Conservation (phyloP, 345 rosid species). For the Microcos paniculata region DNA sequence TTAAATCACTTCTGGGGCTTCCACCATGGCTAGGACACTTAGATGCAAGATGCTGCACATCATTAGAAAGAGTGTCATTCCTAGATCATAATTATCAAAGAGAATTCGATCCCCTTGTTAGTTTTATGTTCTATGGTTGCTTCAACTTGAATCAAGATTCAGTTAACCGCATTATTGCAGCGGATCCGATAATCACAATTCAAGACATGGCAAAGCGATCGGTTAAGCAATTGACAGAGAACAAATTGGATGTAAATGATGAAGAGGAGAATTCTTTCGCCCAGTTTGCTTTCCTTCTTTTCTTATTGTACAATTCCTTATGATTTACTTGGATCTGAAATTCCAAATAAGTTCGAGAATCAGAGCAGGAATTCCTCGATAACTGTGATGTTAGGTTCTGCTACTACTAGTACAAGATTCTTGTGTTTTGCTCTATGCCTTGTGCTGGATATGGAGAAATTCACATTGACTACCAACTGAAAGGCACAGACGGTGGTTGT, state of each 20-base stretch:
- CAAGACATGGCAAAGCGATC: background rate
- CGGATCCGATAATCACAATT: background rate
- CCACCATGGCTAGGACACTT: too few species aligned
- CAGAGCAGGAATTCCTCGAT: background rate
- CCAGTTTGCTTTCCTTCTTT: too few species aligned
- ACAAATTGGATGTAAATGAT: background rate
- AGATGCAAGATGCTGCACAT: background rate
- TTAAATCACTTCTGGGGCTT: background rate
- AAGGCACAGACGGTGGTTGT: too few species aligned
- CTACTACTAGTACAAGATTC: background rate
- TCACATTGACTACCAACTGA: background rate
- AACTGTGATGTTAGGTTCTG: background rate
- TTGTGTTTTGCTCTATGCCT: background rate
- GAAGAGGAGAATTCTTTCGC: too few species aligned
- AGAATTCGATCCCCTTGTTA: too few species aligned
- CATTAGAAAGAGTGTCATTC: background rate
- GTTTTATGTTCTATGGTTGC: background rate
- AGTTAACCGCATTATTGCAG: background rate
- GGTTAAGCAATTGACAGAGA: background rate
- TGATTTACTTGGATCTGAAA: background rate
- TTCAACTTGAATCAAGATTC: background rate
- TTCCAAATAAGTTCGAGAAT: background rate
- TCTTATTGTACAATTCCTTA: too few species aligned
- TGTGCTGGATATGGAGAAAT: too few species aligned
- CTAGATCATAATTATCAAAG: too few species aligned